Percentiles rank a stretch among this genome's conserved stretches.
These are phyloP conservation scores for Suillus lakei DNA, from an alignment of 768 basidiomycete species.

Conservation along the genomic window DNA sequence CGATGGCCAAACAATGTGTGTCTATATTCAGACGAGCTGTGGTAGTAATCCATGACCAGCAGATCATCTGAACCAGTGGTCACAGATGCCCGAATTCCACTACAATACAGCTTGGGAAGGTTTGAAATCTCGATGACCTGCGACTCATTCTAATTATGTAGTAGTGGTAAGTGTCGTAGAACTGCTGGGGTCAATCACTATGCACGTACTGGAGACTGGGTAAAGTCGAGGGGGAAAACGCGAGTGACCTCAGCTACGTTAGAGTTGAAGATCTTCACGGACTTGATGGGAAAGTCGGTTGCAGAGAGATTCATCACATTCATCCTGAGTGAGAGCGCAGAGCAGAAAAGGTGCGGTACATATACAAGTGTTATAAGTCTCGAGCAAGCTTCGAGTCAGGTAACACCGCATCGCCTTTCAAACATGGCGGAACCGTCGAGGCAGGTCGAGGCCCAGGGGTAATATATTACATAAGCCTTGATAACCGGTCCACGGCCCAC, in stretches of 20 bases:
- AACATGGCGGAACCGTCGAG: background rate
- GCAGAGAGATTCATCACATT: constrained; percentile 4
- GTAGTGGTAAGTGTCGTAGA: background rate
- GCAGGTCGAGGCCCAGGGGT: too few species aligned
- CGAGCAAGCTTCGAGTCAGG: background rate
- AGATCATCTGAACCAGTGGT: constrained; percentile 14
- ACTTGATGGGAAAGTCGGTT: constrained; percentile 20
- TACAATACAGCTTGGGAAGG: constrained; percentile 14
- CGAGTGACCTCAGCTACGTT: constrained; percentile 23
- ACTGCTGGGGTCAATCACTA: background rate
- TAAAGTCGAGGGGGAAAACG: constrained; percentile 20
- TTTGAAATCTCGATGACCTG: constrained; percentile 20
- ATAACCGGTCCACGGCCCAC: too few species aligned
- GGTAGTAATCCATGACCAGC: constrained; percentile 21
- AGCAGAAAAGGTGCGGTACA: background rate
- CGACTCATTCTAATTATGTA: constrained; percentile 17
- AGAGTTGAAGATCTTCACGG: constrained; percentile 22
- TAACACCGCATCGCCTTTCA: background rate
- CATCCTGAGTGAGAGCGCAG: background rate
- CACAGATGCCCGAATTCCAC: constrained; percentile 18
- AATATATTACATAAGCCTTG: too few species aligned
- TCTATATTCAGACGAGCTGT: background rate
- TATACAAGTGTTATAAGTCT: background rate
- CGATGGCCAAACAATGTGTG: background rate
- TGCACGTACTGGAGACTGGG: constrained; percentile 11